Percentiles rank a stretch among this genome's conserved stretches.
Conservation (phyloP, 192 early-diverging fungal genomes). For the Coemansia pectinata region DNA sequence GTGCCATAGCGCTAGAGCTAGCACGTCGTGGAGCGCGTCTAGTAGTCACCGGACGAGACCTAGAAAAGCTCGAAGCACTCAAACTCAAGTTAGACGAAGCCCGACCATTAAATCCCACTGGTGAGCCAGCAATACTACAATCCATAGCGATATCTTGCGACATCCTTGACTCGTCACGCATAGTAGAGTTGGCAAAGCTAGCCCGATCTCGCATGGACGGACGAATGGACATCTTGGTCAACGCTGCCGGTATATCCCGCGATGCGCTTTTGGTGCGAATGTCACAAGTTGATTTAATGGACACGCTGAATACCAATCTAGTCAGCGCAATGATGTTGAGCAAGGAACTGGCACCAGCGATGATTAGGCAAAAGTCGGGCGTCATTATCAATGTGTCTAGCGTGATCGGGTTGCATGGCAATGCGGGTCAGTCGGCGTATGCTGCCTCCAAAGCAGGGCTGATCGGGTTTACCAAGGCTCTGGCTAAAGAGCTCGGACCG, state of each 20-base stretch:
- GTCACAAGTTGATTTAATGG: constrained; percentile 48
- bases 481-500: constrained; percentile 79
- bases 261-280: constrained; percentile 58
- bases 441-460: constrained; percentile 85
- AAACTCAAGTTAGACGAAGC: constrained; percentile 2
- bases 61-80: constrained; percentile 27
- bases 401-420: constrained; percentile 63
- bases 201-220: background rate
- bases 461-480: constrained; percentile 80
- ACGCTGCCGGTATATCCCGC: constrained; percentile 55
- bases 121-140: background rate
- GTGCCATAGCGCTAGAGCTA: constrained; percentile 65
- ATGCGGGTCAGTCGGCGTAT: constrained; percentile 62
- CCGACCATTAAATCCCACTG: background rate
- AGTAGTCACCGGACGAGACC: constrained; percentile 62
- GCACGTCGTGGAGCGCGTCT: constrained; percentile 58
- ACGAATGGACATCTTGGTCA: constrained; percentile 33
- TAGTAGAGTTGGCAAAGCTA: background rate
- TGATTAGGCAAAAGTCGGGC: constrained; percentile 37
- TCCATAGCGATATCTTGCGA: constrained; percentile 14
- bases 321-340: constrained; percentile 66
- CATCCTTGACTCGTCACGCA: constrained; percentile 5
- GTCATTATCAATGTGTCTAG: constrained; percentile 87
- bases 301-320: constrained; percentile 69
- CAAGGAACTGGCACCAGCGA: constrained; percentile 36